A percentile compares a stretch with the other conserved stretches of the same genome.
phyloP scores from a whole-genome alignment of 371 early-diverging fungal genomes.

The Globomyces sp. region DNA sequence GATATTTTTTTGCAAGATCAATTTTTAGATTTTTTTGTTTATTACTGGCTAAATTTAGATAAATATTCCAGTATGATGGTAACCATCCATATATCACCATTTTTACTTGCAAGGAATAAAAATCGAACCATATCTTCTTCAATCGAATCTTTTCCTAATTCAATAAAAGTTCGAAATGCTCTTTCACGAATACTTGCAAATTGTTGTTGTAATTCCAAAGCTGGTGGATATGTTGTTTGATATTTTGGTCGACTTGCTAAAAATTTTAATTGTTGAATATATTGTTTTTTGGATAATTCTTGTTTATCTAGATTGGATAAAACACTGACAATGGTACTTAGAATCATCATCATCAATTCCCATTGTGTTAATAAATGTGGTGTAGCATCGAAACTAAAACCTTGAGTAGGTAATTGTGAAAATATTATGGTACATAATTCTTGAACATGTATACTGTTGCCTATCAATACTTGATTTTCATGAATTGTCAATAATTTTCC shows the following conservation, averaged over 20 bases:
- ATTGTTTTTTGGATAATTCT: neutral
- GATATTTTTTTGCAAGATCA: neutral
- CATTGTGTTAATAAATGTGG: neutral
- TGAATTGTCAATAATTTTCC: neutral
- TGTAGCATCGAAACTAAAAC: neutral
- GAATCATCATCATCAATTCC: conserved; percentile 3
- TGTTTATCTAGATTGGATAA: neutral
- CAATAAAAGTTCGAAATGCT: conserved; percentile 8
- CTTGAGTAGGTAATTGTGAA: neutral
- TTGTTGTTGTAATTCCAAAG: neutral
- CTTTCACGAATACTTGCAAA: neutral
- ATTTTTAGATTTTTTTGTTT: neutral
- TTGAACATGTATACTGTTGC: neutral
- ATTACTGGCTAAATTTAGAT: conserved; percentile 5
- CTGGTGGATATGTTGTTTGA: neutral
- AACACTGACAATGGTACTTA: neutral
- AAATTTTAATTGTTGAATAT: neutral
- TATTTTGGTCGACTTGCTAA: neutral
- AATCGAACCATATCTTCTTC: neutral
- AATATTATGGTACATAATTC: neutral
- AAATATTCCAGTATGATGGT: conserved; percentile 4
- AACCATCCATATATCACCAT: conserved; percentile 5
- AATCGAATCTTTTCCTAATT: neutral
- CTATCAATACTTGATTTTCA: conserved; percentile 1
- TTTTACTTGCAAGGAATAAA: neutral